Base-by-base conservation (phyloP, 352 stramenopile genomes). In the Pythium sp. region DNA sequence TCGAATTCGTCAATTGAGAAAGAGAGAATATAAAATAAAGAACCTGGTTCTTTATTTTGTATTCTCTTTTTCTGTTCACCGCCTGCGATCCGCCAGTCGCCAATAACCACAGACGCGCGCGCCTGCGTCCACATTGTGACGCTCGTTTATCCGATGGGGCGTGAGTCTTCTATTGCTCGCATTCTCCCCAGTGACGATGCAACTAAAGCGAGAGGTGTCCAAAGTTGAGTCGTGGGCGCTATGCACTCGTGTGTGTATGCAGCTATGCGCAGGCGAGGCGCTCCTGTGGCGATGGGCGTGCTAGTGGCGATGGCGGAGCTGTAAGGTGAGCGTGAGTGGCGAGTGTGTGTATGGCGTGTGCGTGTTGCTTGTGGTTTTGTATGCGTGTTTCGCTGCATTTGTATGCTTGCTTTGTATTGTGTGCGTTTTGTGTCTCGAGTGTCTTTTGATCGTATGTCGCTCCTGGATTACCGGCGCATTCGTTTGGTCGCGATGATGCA, bases 91-190 rank as follows among this genome's bases (percentile, higher is more conserved):
- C n/a, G 20, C 22, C 18, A 38, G 30, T n/a, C 36, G 14, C 14
- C 53, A 34, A 7, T 12, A 43, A 2, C 38, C 3, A 2, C 49
- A 15, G 38, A 28, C 9, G 24, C 24, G 26, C 28, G 6, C 36
- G 26, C 41, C 54, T 65, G 55, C 47, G 43, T 43, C 32, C 57
- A 43, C 53, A 72, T 62, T 64, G 26, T 67, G 67, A 76, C 41
- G 30, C 54, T 57, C 67, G 66, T 67, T 77, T 77, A 77, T 77
- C 72, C 64, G 71, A 77, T 14, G 7, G 57, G 54, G 63, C 60
- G 32, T 66, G 32, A 20, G 38, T 46, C 12, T 43, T 18, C 30
- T 32, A 20, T 46, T 53, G 34, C 22, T 47, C 11, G 9, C 41
- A 47, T 47, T n/a, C 41, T 15, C 57, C 65, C 62, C 64, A 20